Percentiles rank a stretch among this genome's conserved stretches.
Conservation (phyloP, 164 flowering plant genomes). For the Vitis cinerea region DNA sequence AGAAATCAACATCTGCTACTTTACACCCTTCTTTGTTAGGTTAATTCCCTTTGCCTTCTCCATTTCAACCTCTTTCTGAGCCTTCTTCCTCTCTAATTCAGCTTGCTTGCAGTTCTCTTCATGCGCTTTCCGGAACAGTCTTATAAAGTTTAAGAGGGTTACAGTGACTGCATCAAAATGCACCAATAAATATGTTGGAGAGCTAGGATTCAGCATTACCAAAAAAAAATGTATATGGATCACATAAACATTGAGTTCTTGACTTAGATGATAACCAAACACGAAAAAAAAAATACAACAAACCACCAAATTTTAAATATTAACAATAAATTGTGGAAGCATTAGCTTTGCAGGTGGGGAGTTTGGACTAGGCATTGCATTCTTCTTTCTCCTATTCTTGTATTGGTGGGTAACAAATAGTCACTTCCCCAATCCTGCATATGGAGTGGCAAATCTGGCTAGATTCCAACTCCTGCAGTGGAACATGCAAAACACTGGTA, state of each 20-base stretch:
- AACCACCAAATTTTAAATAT: no score
- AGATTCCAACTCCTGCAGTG: no score
- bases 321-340: no score
- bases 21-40: slow-evolving; percentile 41
- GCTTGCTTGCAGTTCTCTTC: slow-evolving; percentile 88
- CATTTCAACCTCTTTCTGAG: slow-evolving; percentile 87
- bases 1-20: slow-evolving; percentile 22
- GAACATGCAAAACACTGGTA: no score
- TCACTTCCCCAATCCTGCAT: no score
- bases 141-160: slow-evolving; percentile 79
- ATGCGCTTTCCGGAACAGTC: slow-evolving; percentile 80
- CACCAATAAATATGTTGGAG: neutral
- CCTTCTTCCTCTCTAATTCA: slow-evolving; percentile 91
- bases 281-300: neutral
- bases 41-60: slow-evolving; percentile 67
- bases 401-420: no score
- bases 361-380: no score
- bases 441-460: no score
- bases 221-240: neutral
- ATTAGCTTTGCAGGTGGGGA: no score
- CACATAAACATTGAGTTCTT: no score
- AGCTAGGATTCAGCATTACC: slow-evolving; percentile 1
- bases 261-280: neutral
- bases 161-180: slow-evolving; percentile 61
- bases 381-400: no score